Evolutionary conservation across 257 asterid species (phyloP).

Genomic region (Solanum clarkiae): DNA sequence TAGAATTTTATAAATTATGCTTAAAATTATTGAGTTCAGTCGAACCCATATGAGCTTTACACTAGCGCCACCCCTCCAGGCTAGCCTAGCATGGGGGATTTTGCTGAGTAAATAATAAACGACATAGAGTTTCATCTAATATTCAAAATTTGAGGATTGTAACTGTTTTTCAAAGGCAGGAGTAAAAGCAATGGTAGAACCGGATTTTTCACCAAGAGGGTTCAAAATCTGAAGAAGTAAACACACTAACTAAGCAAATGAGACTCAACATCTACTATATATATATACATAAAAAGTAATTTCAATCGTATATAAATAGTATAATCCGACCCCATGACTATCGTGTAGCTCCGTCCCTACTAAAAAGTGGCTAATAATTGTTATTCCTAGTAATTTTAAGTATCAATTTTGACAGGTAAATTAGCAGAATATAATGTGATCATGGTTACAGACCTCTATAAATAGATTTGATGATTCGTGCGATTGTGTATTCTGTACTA

Average conservation of each 20-base stretch:
- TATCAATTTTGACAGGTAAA: not conserved
- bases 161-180: not conserved
- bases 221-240: too few relatives aligned
- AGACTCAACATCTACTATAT: too few relatives aligned
- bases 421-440: not conserved
- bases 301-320: too few relatives aligned
- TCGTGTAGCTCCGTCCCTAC: too few relatives aligned
- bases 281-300: too few relatives aligned
- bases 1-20: too few relatives aligned
- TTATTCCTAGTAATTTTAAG: not conserved
- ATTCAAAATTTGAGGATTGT: not conserved
- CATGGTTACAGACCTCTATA: conserved; percentile 19
- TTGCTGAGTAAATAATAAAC: not conserved
- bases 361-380: not conserved
- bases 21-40: too few relatives aligned
- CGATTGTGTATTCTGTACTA: conserved; percentile 34
- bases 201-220: too few relatives aligned
- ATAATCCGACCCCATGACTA: too few relatives aligned
- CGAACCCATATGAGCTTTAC: not conserved
- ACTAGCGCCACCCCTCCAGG: not conserved
- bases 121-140: not conserved
- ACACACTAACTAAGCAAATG: too few relatives aligned
- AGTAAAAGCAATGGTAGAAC: not conserved
- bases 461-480: conserved; percentile 25
- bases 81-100: not conserved